These are phyloP conservation scores for Ensete ventricosum DNA, from an alignment of 176 grass and related monocot species.

Conservation along the genomic window DNA sequence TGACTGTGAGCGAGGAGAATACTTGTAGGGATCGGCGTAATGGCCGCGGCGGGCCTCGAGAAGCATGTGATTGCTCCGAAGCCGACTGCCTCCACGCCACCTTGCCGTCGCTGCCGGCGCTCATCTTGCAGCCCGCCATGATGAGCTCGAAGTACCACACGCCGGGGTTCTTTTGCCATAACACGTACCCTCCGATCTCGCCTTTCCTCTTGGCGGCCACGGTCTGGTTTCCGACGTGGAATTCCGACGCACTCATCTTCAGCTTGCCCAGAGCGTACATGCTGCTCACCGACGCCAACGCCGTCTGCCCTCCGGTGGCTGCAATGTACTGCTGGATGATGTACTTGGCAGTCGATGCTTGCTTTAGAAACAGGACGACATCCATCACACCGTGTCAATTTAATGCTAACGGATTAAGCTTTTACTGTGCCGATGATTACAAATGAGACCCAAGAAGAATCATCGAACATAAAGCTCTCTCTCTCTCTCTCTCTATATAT, in stretches of 20 bases:
- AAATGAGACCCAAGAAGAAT: too few species aligned
- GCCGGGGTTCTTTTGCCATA: slow-evolving; percentile 93
- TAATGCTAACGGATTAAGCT: too few species aligned
- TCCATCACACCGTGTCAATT: too few species aligned
- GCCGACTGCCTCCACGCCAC: slow-evolving; percentile 83
- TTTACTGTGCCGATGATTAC: too few species aligned
- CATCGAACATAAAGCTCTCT: too few species aligned
- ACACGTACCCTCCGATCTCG: slow-evolving; percentile 83
- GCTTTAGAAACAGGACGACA: slow-evolving; percentile 32
- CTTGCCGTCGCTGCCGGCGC: slow-evolving; percentile 70
- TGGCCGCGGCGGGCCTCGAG: slow-evolving; percentile 60
- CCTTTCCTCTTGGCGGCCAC: slow-evolving; percentile 49
- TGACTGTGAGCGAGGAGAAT: neutral
- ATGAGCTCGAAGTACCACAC: slow-evolving; percentile 95
- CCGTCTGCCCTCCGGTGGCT: slow-evolving; percentile 77
- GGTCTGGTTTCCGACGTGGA: slow-evolving; percentile 68
- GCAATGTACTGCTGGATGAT: slow-evolving; percentile 98
- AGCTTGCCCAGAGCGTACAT: slow-evolving; percentile 95
- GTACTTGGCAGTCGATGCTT: slow-evolving; percentile 97
- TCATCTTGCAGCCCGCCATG: slow-evolving; percentile 89
- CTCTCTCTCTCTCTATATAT: too few species aligned
- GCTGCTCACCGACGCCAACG: slow-evolving; percentile 67
- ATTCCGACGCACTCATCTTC: slow-evolving; percentile 85
- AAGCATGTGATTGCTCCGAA: slow-evolving; percentile 40
- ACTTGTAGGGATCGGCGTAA: slow-evolving; percentile 92